phyloP scores from a whole-genome alignment of 1,284 basidiomycete species.

The Ceraceosorus guamensis region DNA sequence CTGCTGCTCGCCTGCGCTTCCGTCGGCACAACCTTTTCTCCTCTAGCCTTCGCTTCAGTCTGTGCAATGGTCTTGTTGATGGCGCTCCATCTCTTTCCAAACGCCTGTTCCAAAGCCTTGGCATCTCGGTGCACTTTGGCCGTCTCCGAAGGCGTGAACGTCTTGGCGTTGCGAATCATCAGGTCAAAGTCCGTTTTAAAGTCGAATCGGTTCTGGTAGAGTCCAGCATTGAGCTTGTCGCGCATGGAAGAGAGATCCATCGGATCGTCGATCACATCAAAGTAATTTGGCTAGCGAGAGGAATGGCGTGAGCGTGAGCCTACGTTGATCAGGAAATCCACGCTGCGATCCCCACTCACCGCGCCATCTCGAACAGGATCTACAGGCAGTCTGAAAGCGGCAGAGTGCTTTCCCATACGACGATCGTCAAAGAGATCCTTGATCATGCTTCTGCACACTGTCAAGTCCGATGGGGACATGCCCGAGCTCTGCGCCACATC shows the following conservation, averaged over 20 bases:
- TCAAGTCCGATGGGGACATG: constrained; percentile 71
- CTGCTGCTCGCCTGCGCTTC: neutral
- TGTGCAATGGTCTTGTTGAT: constrained; percentile 47
- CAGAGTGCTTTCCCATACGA: constrained; percentile 60
- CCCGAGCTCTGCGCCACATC: constrained; percentile 61
- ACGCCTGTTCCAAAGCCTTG: constrained; percentile 67
- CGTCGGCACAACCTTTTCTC: neutral
- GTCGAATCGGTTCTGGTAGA: constrained; percentile 71
- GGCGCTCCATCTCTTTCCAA: constrained; percentile 67
- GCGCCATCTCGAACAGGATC: constrained; percentile 52
- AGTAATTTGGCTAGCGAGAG: constrained; percentile 56
- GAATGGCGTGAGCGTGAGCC: too few relatives aligned
- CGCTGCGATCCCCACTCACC: too few relatives aligned
- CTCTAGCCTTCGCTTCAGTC: constrained; percentile 30
- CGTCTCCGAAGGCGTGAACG: constrained; percentile 66
- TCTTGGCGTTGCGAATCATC: constrained; percentile 79
- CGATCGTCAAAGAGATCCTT: constrained; percentile 60
- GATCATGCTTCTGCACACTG: constrained; percentile 69
- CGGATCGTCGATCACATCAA: constrained; percentile 78
- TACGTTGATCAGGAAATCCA: too few relatives aligned
- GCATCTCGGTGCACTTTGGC: constrained; percentile 72
- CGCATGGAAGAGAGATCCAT: constrained; percentile 90
- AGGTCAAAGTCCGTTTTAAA: constrained; percentile 82
- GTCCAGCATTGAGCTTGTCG: constrained; percentile 75
- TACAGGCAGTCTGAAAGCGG: constrained; percentile 75